These are phyloP conservation scores for Beta corolliflora DNA, from an alignment of 179 eudicot species.

Conservation along the genomic window DNA sequence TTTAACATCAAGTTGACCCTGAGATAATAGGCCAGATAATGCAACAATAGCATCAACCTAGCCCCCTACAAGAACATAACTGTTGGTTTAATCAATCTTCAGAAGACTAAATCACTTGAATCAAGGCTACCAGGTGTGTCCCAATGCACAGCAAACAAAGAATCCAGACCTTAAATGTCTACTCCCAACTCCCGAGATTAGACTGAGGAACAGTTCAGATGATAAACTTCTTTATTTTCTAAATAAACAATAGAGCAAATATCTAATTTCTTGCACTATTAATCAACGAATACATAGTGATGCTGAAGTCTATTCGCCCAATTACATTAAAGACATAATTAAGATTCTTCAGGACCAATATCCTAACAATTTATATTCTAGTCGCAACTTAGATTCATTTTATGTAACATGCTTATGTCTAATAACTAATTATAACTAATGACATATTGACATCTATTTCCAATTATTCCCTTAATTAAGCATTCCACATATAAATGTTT, in stretches of 20 bases:
- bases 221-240: background rate
- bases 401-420: background rate
- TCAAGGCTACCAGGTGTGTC: background rate
- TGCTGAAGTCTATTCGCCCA: background rate
- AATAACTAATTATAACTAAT: too few species aligned
- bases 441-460: background rate
- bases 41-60: too few species aligned
- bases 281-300: background rate
- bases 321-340: background rate
- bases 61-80: too few species aligned
- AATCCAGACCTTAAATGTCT: background rate
- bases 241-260: background rate
- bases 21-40: background rate
- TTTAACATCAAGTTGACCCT: background rate
- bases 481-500: background rate
- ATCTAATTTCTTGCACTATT: background rate
- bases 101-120: slow-evolving; percentile 3
- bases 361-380: background rate
- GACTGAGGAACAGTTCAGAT: background rate
- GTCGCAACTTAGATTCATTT: background rate
- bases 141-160: slow-evolving; percentile 1
- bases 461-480: background rate
- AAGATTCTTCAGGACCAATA: background rate
- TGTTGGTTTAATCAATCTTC: background rate
- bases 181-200: background rate